Conservation (phyloP, 2,329 filamentous ascomycete species). For the Stachybotrys chartarum region DNA sequence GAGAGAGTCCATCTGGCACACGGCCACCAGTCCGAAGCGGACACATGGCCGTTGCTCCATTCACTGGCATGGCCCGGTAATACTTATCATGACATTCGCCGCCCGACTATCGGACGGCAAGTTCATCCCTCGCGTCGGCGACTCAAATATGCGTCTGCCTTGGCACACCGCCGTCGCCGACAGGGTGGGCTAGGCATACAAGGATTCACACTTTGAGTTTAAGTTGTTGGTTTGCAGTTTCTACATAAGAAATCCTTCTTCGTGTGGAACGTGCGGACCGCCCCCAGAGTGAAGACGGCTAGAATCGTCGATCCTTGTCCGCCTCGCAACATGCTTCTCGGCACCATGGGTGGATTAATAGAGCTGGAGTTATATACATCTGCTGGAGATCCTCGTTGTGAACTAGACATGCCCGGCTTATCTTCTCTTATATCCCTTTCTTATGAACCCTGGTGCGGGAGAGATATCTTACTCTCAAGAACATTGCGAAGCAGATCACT, state of each 20-base stretch:
- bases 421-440: too few species aligned
- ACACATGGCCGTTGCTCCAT: background rate
- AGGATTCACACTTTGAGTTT: background rate
- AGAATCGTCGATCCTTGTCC: background rate
- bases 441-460: background rate
- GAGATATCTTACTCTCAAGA: background rate
- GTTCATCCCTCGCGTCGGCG: background rate
- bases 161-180: background rate
- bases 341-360: background rate
- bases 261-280: background rate
- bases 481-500: background rate
- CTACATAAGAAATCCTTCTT: background rate
- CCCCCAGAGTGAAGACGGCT: background rate
- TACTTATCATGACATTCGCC: background rate
- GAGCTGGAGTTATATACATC: background rate
- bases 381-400: too few species aligned
- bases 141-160: background rate
- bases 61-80: background rate
- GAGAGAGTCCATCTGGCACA: background rate
- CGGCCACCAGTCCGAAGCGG: background rate
- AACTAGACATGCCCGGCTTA: too few species aligned
- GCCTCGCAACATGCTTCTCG: background rate
- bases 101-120: background rate
- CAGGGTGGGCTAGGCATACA: background rate
- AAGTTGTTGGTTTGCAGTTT: background rate